Conservation (phyloP, 1,284 basidiomycete genomes). For the Austroboletus novae-zelandiae region DNA sequence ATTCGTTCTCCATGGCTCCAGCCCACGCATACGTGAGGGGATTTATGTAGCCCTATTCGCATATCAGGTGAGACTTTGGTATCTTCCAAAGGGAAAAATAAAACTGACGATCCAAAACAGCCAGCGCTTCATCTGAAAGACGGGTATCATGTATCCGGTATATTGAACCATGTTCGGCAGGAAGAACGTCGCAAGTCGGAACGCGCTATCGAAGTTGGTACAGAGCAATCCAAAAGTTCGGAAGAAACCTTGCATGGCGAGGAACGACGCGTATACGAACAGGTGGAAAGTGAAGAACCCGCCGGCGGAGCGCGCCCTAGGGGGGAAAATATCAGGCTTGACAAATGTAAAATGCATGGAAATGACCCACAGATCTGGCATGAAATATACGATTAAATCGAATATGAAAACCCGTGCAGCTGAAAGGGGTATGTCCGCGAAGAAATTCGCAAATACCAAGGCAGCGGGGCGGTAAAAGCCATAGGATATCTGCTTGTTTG, state of each 20-base stretch:
- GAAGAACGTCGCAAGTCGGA: constrained; percentile 60
- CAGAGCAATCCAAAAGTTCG: constrained; percentile 65
- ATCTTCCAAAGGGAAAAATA: background rate
- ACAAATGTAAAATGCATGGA: background rate
- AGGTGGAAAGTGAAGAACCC: constrained; percentile 75
- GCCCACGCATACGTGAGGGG: constrained; percentile 80
- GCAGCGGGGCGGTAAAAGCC: constrained; percentile 81
- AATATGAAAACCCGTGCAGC: constrained; percentile 62
- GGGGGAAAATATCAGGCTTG: constrained; percentile 4
- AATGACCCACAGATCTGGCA: constrained; percentile 50
- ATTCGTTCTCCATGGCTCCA: constrained; percentile 82
- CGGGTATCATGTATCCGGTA: constrained; percentile 69
- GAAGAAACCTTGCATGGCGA: constrained; percentile 75
- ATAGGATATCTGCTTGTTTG: constrained; percentile 73
- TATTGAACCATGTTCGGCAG: constrained; percentile 54
- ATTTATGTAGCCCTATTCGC: constrained; percentile 65
- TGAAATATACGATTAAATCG: constrained; percentile 74
- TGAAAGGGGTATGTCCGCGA: constrained; percentile 78
- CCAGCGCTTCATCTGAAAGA: constrained; percentile 82
- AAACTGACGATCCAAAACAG: constrained; percentile 74
- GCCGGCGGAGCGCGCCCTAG: constrained; percentile 49
- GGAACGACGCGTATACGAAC: constrained; percentile 58
- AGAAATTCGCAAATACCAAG: constrained; percentile 67
- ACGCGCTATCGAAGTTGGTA: constrained; percentile 63
- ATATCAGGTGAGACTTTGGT: constrained; percentile 5